phyloP scores from a whole-genome alignment of 371 early-diverging fungal genomes.

The Scutellospora calospora region DNA sequence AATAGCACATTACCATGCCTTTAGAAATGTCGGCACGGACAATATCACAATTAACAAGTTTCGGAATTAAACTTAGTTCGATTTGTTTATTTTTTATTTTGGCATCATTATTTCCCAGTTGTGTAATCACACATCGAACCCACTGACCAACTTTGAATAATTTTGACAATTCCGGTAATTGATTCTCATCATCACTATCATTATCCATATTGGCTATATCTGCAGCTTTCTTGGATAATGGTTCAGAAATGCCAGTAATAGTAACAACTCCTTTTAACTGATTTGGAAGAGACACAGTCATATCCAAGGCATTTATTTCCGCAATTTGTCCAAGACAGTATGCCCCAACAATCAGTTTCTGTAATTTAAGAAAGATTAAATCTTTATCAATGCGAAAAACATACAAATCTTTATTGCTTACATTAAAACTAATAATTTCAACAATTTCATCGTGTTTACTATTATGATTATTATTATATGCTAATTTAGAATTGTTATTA shows the following conservation, averaged over 20 bases:
- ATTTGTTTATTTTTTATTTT: conserved; percentile 58
- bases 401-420: neutral
- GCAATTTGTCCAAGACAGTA: conserved; percentile 80
- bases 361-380: neutral
- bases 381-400: neutral
- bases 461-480: neutral
- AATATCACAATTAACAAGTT: conserved; percentile 68
- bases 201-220: conserved; percentile 61
- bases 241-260: conserved; percentile 81
- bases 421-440: conserved; percentile 6
- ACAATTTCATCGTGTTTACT: neutral
- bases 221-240: conserved; percentile 68
- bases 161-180: conserved; percentile 58
- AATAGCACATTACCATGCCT: conserved; percentile 63
- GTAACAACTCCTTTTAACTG: conserved; percentile 80
- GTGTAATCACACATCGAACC: conserved; percentile 70
- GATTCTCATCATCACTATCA: conserved; percentile 47
- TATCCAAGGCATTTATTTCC: conserved; percentile 78
- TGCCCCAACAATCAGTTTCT: conserved; percentile 78
- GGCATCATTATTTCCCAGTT: conserved; percentile 52
- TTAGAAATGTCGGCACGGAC: conserved; percentile 60
- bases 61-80: conserved; percentile 78
- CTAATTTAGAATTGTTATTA: neutral
- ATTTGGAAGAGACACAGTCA: conserved; percentile 81
- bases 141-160: conserved; percentile 80